Evolutionary conservation across 345 rosid genomes (phyloP), one percentile per base, ranked within the genome.

Genomic region (Citrus inodora): DNA sequence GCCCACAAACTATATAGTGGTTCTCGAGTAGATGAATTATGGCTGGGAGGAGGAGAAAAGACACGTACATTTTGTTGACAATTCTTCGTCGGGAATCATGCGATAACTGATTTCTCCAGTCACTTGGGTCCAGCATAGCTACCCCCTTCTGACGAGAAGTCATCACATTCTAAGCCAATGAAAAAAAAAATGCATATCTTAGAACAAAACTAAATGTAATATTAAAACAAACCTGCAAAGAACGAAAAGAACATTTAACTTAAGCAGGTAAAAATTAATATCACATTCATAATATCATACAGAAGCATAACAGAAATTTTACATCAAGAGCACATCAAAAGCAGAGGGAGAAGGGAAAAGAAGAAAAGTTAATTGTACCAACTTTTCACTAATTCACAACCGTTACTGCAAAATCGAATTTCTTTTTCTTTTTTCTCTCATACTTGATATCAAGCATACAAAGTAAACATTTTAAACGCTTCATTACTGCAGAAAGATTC

Each of bases 81-180:
- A 90, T 83, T 79, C 80, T 84, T 60, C 27, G 84, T 17, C 98
- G 83, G 7, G 87, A 30, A 0, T 83, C 87, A n/a, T 68, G 69
- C 3, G 30, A 80, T 82, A 85, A 70, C 27, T 85, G 88, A 76
- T 79, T 69, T 91, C 89, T 91, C 97, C 97, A 89, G 76, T 91
- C 90, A 82, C 82, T 85, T 38, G 53, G 27, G 24, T 67, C 28
- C 51, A 67, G 7, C 7, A 0, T 0, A 24, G 55, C 33, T 78
- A 62, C 8, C 87, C 83, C 76, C 82, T 7, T 7, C 53, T 40
- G 51, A 13, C 0, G 9, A 68, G 53, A 9, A 40, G 53, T 40
- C 55, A 38, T 37, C 71, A 68, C 10, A 68, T 40, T 38, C 53
- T 68, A 68, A 67, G 53, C 9, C 40, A 5, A 67, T 13, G 17